These are phyloP conservation scores for Saururus chinensis DNA, from an alignment of 164 flowering plant genomes.

Conservation along the genomic window DNA sequence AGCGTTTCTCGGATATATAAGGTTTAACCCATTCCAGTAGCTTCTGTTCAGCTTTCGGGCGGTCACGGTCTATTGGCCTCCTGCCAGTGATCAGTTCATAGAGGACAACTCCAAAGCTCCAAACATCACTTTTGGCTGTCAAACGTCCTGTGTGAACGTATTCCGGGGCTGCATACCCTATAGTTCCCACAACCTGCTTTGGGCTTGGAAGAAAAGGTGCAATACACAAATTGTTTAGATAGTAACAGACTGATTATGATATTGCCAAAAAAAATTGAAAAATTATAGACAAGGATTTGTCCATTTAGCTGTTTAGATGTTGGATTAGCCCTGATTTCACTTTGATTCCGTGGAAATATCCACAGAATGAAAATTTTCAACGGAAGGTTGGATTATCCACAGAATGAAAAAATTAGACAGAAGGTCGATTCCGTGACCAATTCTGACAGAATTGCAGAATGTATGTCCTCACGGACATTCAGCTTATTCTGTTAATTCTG, in stretches of 20 bases:
- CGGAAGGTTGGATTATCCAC: too few species aligned
- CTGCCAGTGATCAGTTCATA: conserved; percentile 90
- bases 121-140: conserved; percentile 74
- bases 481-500: too few species aligned
- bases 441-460: too few species aligned
- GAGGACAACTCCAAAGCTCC: conserved; percentile 89
- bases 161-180: conserved; percentile 98
- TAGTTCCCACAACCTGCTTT: conserved; percentile 78
- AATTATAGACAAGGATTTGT: not conserved
- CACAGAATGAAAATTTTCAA: too few species aligned
- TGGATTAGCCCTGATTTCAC: too few species aligned
- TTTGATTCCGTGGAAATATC: too few species aligned
- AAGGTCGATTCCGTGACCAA: too few species aligned
- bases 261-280: not conserved
- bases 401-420: too few species aligned
- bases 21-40: conserved; percentile 83
- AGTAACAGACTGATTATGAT: not conserved
- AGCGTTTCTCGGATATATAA: conserved; percentile 55
- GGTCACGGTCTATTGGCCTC: conserved; percentile 61
- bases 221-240: not conserved
- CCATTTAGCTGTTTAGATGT: too few species aligned
- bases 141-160: conserved; percentile 81
- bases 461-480: too few species aligned
- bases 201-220: not conserved
- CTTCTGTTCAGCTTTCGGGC: conserved; percentile 68